Percentiles rank a stretch among this genome's conserved stretches.
These are phyloP conservation scores for Carex kokanica DNA, from an alignment of 176 grass and related monocot species.

Conservation along the genomic window DNA sequence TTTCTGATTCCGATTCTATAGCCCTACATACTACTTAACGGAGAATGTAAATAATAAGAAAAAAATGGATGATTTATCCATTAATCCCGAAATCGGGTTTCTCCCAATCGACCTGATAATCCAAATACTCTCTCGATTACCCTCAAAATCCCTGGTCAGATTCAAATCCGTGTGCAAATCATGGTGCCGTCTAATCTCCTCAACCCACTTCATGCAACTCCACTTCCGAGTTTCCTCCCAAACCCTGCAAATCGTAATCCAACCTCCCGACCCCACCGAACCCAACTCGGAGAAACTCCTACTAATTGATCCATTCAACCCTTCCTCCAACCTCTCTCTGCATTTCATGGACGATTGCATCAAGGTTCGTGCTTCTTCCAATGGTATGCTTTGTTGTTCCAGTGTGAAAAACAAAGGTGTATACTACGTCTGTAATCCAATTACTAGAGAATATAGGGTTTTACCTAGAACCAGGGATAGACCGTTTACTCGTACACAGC, in stretches of 20 bases:
- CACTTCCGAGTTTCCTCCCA: constrained; percentile 27
- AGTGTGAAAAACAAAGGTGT: constrained; percentile 42
- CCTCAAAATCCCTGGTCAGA: constrained; percentile 40
- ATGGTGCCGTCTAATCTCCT: constrained; percentile 32
- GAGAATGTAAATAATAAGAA: neutral
- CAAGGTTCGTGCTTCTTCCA: constrained; percentile 45
- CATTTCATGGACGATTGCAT: constrained; percentile 41
- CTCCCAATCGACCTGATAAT: constrained; percentile 36
- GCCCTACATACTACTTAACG: neutral
- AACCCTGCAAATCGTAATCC: constrained; percentile 27
- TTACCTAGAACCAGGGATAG: constrained; percentile 40
- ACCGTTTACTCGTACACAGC: constrained; percentile 42
- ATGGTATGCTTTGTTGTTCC: constrained; percentile 41
- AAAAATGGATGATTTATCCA: neutral
- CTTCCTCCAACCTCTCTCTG: constrained; percentile 22
- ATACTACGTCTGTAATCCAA: constrained; percentile 45
- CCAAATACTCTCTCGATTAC: constrained; percentile 38
- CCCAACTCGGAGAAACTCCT: constrained; percentile 17
- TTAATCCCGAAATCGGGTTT: constrained; percentile 10
- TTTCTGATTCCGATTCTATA: neutral
- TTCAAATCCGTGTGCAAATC: constrained; percentile 43
- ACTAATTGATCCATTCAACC: constrained; percentile 11
- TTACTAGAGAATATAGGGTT: constrained; percentile 42
- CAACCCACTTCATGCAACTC: constrained; percentile 36
- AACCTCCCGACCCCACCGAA: constrained; percentile 21